phyloP scores from a whole-genome alignment of 257 asterid genomes.

The Solanum gandarillasii region DNA sequence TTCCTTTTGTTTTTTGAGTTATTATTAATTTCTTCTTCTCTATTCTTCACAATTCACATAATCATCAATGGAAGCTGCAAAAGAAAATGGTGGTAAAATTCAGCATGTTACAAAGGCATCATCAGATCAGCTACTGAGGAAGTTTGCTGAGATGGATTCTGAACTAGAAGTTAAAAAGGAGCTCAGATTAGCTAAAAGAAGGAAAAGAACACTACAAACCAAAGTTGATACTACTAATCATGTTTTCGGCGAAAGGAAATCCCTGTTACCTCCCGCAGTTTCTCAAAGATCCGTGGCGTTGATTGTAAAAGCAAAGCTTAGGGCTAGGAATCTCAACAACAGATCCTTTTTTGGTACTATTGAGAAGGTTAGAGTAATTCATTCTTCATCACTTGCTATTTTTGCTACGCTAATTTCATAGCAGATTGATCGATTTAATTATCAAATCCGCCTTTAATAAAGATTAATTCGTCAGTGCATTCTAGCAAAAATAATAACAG shows the following conservation, averaged over 20 bases:
- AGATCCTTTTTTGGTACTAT: conserved; percentile 43
- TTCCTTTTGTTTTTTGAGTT: neutral
- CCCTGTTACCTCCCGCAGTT: conserved; percentile 39
- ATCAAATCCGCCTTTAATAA: neutral
- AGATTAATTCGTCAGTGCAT: too few species aligned
- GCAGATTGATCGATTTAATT: neutral
- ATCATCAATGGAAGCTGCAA: neutral
- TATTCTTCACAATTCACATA: neutral
- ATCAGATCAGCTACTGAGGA: conserved; percentile 69
- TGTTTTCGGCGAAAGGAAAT: conserved; percentile 28
- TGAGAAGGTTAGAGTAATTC: conserved; percentile 36
- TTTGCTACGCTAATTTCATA: neutral
- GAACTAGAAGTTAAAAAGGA: conserved; percentile 30
- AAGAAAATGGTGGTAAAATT: conserved; percentile 23
- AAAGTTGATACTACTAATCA: neutral
- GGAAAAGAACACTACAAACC: conserved; percentile 13
- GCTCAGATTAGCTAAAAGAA: conserved; percentile 39
- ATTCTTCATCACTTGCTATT: neutral
- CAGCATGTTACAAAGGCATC: conserved; percentile 74
- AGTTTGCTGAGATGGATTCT: conserved; percentile 64
- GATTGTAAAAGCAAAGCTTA: conserved; percentile 32
- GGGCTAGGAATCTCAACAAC: conserved; percentile 50
- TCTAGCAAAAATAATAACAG: neutral
- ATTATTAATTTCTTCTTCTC: neutral
- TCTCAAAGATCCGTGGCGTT: conserved; percentile 25